Evolutionary conservation across 2,329 filamentous ascomycete genomes (phyloP).

Genomic region (Penicillium sp.): DNA sequence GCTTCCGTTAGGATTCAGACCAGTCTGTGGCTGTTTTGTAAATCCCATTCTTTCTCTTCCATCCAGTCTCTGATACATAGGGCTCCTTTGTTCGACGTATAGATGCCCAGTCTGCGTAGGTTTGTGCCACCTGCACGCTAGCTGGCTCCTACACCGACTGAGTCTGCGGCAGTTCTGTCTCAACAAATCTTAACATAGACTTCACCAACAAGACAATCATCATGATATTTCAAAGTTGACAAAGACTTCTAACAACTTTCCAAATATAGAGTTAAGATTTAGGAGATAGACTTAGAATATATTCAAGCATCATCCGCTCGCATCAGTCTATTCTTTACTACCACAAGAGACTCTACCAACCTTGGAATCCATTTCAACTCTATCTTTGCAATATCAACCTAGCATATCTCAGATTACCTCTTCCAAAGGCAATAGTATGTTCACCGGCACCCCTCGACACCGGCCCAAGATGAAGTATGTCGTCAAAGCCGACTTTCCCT

Average conservation of each 20-base stretch:
- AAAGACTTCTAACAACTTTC: neutral
- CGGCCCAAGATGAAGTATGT: neutral
- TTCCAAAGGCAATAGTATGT: neutral
- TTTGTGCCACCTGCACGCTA: neutral
- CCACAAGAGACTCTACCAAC: neutral
- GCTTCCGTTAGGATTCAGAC: conserved; percentile 12
- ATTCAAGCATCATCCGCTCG: neutral
- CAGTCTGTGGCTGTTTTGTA: conserved; percentile 4
- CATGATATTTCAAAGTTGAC: neutral
- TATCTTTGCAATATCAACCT: neutral
- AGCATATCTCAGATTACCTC: neutral
- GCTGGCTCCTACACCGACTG: neutral
- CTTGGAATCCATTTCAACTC: too few species aligned
- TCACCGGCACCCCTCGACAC: neutral
- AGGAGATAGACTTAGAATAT: neutral
- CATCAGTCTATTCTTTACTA: neutral
- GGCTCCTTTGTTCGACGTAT: neutral
- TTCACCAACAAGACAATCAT: neutral
- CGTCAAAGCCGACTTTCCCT: conserved; percentile 17
- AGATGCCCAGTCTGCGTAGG: neutral
- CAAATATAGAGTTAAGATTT: neutral
- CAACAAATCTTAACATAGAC: neutral
- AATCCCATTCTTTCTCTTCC: conserved; percentile 14
- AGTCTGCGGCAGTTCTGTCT: neutral
- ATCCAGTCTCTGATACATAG: neutral